Evolutionary conservation across 352 stramenopile genomes (phyloP).

Genomic region (Pythium aristosporum): DNA sequence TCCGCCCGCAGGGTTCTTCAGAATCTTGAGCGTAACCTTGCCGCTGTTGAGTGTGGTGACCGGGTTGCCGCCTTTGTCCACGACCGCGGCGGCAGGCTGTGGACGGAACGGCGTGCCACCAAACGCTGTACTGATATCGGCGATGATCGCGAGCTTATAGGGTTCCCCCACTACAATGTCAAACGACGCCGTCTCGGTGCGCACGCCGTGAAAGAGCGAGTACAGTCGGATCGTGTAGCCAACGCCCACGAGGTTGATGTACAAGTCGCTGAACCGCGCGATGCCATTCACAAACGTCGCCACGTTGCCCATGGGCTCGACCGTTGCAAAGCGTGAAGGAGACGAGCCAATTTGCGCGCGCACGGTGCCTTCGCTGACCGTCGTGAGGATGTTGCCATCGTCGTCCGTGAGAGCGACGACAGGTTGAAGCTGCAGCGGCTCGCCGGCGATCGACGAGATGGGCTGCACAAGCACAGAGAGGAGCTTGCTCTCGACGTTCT

Average conservation of each 20-base stretch:
- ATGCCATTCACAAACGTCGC: conserved; percentile 81
- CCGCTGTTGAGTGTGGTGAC: conserved; percentile 46
- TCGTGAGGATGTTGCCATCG: conserved; percentile 71
- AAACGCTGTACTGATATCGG: conserved; percentile 78
- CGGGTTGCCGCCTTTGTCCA: conserved; percentile 78
- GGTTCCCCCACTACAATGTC: conserved; percentile 62
- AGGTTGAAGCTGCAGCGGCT: conserved; percentile 56
- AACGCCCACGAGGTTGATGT: conserved; percentile 56
- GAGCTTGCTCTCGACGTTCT: conserved; percentile 29
- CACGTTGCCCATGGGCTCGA: conserved; percentile 41
- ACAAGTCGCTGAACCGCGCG: conserved; percentile 66
- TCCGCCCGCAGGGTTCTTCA: conserved; percentile 58
- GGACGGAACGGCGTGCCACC: conserved; percentile 74
- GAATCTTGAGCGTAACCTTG: conserved; percentile 61
- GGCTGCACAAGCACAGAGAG: conserved; percentile 72
- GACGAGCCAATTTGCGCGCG: conserved; percentile 53
- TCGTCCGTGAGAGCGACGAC: conserved; percentile 76
- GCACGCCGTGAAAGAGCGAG: conserved; percentile 64
- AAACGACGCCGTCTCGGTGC: conserved; percentile 70
- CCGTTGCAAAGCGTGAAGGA: conserved; percentile 45
- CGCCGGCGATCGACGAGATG: conserved; percentile 55
- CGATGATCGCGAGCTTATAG: conserved; percentile 59
- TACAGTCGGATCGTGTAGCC: conserved; percentile 73
- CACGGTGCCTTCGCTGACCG: conserved; percentile 53
- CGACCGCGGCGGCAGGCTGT: conserved; percentile 70